Evolutionary conservation across 257 asterid genomes (phyloP).

Genomic region (Fraxinus americana): DNA sequence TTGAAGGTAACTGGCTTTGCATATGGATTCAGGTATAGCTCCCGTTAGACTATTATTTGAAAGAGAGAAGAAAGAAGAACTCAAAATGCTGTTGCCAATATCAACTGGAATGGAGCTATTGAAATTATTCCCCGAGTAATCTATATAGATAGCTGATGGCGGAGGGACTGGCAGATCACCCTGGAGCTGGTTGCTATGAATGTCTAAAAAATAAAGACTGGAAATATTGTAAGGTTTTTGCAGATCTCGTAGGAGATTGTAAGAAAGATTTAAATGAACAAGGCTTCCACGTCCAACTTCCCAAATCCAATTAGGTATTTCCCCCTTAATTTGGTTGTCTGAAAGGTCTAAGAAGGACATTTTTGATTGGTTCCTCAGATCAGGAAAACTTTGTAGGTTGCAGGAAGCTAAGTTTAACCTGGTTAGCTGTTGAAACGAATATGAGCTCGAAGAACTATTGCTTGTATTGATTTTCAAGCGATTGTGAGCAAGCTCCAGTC

Average conservation of each 20-base stretch:
- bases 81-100: constrained; percentile 21
- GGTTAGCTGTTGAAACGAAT: constrained; percentile 26
- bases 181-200: constrained; percentile 35
- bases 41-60: constrained; percentile 49
- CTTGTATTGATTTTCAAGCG: constrained; percentile 36
- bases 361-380: constrained; percentile 27
- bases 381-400: constrained; percentile 43
- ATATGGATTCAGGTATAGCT: constrained; percentile 53
- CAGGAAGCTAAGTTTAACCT: constrained; percentile 54
- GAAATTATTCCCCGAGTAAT: constrained; percentile 55
- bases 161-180: constrained; percentile 43
- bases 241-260: constrained; percentile 32
- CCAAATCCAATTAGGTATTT: constrained; percentile 69
- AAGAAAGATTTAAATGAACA: constrained; percentile 42
- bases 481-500: constrained; percentile 60
- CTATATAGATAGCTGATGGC: constrained; percentile 27
- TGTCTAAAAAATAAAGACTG: constrained; percentile 31
- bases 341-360: constrained; percentile 51
- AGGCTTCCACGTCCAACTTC: constrained; percentile 27
- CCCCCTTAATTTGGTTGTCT: constrained; percentile 39
- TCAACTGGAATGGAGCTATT: constrained; percentile 36
- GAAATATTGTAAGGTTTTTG: constrained; percentile 36
- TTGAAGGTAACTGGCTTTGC: constrained; percentile 44
- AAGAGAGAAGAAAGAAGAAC: constrained; percentile 40
- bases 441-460: constrained; percentile 19